phyloP scores from a whole-genome alignment of 2,329 filamentous ascomycete species.

The Trichoderma afroharzianum region DNA sequence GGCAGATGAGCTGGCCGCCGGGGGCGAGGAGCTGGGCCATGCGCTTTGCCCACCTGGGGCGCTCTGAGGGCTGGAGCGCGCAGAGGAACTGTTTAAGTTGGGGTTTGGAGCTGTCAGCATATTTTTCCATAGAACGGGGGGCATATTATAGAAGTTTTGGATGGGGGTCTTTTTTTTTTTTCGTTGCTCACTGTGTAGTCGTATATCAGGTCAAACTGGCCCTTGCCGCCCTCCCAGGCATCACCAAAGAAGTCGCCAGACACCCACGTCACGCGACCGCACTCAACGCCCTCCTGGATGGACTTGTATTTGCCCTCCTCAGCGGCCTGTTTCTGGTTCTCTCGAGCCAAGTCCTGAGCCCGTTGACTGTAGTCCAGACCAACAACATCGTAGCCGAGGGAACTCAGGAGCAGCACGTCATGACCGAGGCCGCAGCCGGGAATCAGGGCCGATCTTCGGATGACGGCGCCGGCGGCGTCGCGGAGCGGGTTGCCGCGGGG shows the following conservation, averaged over 20 bases:
- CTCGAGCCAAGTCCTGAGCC: conserved; percentile 44
- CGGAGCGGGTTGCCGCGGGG: conserved; percentile 29
- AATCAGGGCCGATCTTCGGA: conserved; percentile 56
- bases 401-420: conserved; percentile 71
- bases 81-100: conserved; percentile 52
- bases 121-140: neutral
- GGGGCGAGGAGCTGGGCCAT: conserved; percentile 49
- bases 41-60: conserved; percentile 52
- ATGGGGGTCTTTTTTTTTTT: neutral
- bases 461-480: conserved; percentile 23
- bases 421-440: conserved; percentile 81
- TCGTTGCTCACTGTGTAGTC: conserved; percentile 55
- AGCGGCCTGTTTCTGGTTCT: conserved; percentile 39
- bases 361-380: conserved; percentile 65
- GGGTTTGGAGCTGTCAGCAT: neutral
- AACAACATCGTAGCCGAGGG: conserved; percentile 72
- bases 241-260: conserved; percentile 65
- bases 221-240: conserved; percentile 47
- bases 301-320: conserved; percentile 43
- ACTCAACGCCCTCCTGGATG: conserved; percentile 35
- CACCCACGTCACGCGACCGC: conserved; percentile 55
- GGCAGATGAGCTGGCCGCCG: conserved; percentile 53
- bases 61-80: conserved; percentile 52
- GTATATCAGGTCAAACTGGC: conserved; percentile 62
- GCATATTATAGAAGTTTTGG: neutral